Conservation (phyloP, 1,284 basidiomycete species). For the Calocybe gambosa region DNA sequence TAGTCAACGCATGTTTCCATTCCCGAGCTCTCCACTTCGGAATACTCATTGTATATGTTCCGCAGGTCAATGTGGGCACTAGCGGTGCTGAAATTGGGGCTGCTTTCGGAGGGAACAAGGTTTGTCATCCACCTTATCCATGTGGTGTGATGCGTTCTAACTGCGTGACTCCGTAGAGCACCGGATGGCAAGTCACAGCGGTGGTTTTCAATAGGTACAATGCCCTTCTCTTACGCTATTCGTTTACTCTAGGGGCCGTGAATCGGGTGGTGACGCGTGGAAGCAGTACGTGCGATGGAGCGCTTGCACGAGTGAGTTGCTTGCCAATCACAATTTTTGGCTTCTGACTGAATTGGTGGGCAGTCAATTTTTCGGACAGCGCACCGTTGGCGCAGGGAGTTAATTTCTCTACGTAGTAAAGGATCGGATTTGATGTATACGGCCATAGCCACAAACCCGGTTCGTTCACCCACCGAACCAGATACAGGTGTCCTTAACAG, state of each 20-base stretch:
- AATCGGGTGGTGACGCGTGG: constrained; percentile 96
- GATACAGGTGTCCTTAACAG: constrained; percentile 4
- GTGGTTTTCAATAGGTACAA: constrained; percentile 9
- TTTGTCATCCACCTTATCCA: constrained; percentile 22
- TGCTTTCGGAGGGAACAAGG: constrained; percentile 93
- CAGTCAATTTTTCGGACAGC: constrained; percentile 85
- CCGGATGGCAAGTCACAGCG: constrained; percentile 58
- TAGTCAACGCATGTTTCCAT: constrained; percentile 63
- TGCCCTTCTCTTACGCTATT: constrained; percentile 6
- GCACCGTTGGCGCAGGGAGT: constrained; percentile 92
- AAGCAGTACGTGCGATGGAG: constrained; percentile 90
- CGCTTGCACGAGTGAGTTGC: constrained; percentile 64
- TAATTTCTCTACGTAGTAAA: constrained; percentile 54
- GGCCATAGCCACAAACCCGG: constrained; percentile 11
- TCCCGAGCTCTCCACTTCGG: constrained; percentile 10
- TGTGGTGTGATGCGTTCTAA: constrained; percentile 17
- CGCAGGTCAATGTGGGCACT: constrained; percentile 85
- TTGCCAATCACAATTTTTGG: constrained; percentile 4
- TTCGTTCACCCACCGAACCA: not conserved
- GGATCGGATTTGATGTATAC: constrained; percentile 1
- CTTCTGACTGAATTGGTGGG: constrained; percentile 13
- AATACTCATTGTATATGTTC: constrained; percentile 5
- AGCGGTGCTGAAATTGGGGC: constrained; percentile 88
- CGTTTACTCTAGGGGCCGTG: constrained; percentile 71
- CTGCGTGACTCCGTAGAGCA: constrained; percentile 45